A percentile compares a stretch with the other conserved stretches of the same genome.
These are phyloP conservation scores for Ogataea methylovora DNA, from an alignment of 805 yeast genomes.

Conservation along the genomic window DNA sequence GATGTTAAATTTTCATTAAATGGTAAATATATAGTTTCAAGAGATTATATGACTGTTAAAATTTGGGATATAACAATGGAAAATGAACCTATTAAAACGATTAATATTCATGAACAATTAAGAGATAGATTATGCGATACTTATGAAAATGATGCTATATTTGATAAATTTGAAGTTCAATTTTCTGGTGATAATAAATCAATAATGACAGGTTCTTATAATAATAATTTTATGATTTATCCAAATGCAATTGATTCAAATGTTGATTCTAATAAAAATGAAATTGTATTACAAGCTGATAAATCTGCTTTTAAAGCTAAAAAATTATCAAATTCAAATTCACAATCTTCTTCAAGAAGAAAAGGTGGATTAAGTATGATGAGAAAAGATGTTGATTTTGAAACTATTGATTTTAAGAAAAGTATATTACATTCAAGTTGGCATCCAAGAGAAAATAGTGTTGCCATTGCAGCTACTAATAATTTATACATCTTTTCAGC, in stretches of 20 bases:
- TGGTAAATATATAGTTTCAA: constrained; percentile 91
- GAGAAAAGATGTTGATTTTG: constrained; percentile 62
- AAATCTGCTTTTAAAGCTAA: constrained; percentile 89
- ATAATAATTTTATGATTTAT: constrained; percentile 94
- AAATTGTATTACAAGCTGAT: constrained; percentile 92
- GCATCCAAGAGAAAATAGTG: constrained; percentile 96
- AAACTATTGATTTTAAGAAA: constrained; percentile 87
- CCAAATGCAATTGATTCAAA: constrained; percentile 60
- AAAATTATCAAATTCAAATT: constrained; percentile 31
- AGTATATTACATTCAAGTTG: constrained; percentile 92
- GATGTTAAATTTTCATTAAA: constrained; percentile 89
- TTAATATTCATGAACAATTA: constrained; percentile 91
- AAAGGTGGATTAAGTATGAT: constrained; percentile 26
- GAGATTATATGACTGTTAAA: constrained; percentile 96
- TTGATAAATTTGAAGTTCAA: constrained; percentile 96
- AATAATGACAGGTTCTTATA: constrained; percentile 95
- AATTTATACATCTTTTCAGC: constrained; percentile 83
- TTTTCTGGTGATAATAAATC: constrained; percentile 89
- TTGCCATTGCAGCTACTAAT: constrained; percentile 97
- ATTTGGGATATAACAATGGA: constrained; percentile 99
- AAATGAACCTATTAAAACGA: constrained; percentile 86
- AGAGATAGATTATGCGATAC: constrained; percentile 93
- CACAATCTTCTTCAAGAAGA: background rate
- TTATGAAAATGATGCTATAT: constrained; percentile 96
- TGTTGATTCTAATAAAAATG: constrained; percentile 31